phyloP scores from a whole-genome alignment of 1,139 yeast genomes.

The Groenewaldozyma auringiensis region DNA sequence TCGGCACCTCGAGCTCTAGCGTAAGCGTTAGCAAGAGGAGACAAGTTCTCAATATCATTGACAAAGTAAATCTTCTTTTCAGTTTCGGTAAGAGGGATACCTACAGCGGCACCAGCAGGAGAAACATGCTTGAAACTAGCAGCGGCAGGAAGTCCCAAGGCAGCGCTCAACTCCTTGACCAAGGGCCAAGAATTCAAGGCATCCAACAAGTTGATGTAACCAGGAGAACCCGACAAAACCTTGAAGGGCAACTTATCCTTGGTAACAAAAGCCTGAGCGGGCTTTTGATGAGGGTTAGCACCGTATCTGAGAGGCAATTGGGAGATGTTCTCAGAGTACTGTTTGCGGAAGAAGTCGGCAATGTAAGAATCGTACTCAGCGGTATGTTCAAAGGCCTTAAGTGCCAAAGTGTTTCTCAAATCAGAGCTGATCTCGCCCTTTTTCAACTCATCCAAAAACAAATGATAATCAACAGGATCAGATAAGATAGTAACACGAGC shows the following conservation, averaged over 20 bases:
- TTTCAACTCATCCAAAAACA: constrained; percentile 75
- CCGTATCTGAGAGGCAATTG: constrained; percentile 96
- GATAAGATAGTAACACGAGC: constrained; percentile 89
- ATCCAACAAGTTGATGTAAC: constrained; percentile 91
- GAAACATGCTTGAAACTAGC: constrained; percentile 98
- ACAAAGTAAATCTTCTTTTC: constrained; percentile 96
- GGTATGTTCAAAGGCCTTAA: constrained; percentile 97
- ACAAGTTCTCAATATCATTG: constrained; percentile 84
- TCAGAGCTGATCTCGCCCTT: constrained; percentile 66
- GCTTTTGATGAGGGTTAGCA: constrained; percentile 98
- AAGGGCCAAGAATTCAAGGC: constrained; percentile 98
- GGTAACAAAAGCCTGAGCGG: constrained; percentile 91
- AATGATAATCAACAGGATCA: constrained; percentile 88
- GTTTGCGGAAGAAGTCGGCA: constrained; percentile 94
- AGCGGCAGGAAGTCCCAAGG: constrained; percentile 94
- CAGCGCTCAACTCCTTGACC: constrained; percentile 91
- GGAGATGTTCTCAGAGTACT: constrained; percentile 80
- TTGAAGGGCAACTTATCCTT: constrained; percentile 87
- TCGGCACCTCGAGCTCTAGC: constrained; percentile 99
- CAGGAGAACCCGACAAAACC: constrained; percentile 91
- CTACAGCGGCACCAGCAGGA: constrained; percentile 98
- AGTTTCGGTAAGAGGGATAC: constrained; percentile 78
- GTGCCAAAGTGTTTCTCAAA: constrained; percentile 75
- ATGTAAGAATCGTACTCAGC: constrained; percentile 96
- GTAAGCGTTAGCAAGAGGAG: constrained; percentile 95